These are phyloP conservation scores for Ceratocystis huliohia DNA, from an alignment of 2,329 filamentous ascomycete species.

Conservation along the genomic window DNA sequence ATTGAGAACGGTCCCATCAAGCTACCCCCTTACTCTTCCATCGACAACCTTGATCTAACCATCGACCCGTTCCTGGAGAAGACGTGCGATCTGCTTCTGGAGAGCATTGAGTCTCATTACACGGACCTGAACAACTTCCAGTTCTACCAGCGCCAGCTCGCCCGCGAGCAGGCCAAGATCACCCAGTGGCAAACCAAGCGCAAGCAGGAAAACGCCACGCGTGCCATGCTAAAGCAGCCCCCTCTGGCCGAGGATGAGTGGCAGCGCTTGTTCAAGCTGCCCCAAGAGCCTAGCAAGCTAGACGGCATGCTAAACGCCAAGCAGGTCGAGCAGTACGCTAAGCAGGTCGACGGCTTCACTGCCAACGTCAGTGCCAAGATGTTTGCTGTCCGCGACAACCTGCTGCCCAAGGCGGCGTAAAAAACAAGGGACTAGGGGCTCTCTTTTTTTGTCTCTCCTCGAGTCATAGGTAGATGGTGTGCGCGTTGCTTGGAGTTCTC, in stretches of 20 bases:
- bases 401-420: conserved; percentile 39
- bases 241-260: conserved; percentile 92
- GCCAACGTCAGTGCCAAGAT: conserved; percentile 89
- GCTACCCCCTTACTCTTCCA: conserved; percentile 68
- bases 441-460: conserved; percentile 15
- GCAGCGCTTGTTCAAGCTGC: conserved; percentile 96
- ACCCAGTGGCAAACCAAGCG: conserved; percentile 93
- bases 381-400: conserved; percentile 77
- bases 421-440: background rate
- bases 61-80: conserved; percentile 98
- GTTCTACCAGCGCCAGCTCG: conserved; percentile 83
- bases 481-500: conserved; percentile 17
- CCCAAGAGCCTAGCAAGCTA: conserved; percentile 80
- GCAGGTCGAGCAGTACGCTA: conserved; percentile 95
- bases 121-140: conserved; percentile 99
- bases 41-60: conserved; percentile 78
- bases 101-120: conserved; percentile 95
- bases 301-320: conserved; percentile 90
- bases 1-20: conserved; percentile 52
- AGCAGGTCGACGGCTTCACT: conserved; percentile 93
- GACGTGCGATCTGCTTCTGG: conserved; percentile 89
- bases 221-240: conserved; percentile 74
- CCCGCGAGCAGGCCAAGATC: conserved; percentile 92
- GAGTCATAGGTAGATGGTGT: conserved; percentile 10
- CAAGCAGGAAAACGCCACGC: conserved; percentile 83